These are phyloP conservation scores for Betula pendula DNA, from an alignment of 306 rosid genomes.

Conservation along the genomic window DNA sequence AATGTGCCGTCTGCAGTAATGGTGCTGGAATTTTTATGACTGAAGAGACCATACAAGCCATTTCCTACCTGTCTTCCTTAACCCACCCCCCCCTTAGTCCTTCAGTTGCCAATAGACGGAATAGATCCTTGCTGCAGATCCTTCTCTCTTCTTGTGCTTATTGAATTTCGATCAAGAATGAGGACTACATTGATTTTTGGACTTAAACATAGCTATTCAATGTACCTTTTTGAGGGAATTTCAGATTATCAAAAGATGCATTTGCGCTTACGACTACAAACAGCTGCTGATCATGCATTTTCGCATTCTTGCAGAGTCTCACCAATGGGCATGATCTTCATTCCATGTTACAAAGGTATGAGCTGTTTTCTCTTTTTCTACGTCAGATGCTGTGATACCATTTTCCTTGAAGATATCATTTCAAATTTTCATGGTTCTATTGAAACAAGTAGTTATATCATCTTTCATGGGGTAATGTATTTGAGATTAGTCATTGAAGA, in stretches of 20 bases:
- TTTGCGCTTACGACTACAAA: slow-evolving; percentile 5
- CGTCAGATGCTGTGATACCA: background rate
- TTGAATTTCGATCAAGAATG: too few relatives aligned
- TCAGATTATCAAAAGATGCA: background rate
- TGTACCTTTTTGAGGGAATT: background rate
- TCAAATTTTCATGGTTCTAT: background rate
- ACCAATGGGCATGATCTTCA: slow-evolving; percentile 95
- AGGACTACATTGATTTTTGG: background rate
- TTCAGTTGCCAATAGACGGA: too few relatives aligned
- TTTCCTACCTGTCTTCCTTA: background rate
- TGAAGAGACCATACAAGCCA: background rate
- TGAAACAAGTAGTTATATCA: background rate
- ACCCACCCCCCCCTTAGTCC: background rate
- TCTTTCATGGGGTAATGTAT: background rate
- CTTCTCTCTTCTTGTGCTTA: too few relatives aligned
- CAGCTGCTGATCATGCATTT: slow-evolving; percentile 23
- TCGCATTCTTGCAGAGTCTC: slow-evolving; percentile 62
- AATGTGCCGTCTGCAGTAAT: background rate
- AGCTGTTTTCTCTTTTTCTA: slow-evolving; percentile 5
- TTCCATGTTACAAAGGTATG: slow-evolving; percentile 95
- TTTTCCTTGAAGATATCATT: background rate
- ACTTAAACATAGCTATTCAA: background rate
- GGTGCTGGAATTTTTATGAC: background rate
- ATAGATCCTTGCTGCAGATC: too few relatives aligned
- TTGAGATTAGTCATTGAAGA: background rate